These are phyloP conservation scores for Sporothrix phasma DNA, from an alignment of 2,329 filamentous ascomycete species.

Conservation along the genomic window DNA sequence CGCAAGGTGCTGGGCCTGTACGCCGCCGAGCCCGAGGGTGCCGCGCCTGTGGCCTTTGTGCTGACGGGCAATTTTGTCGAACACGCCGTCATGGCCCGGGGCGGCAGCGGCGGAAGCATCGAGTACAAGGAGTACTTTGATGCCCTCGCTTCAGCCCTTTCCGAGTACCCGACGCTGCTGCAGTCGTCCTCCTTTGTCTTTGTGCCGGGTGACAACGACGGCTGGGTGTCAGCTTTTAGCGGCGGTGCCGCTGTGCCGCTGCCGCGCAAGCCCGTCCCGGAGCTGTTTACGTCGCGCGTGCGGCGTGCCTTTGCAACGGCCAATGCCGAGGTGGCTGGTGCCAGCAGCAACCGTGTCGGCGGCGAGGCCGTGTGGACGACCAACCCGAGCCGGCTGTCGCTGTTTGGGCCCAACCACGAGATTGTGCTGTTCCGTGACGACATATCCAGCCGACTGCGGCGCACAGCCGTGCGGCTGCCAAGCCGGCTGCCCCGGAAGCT, in stretches of 20 bases:
- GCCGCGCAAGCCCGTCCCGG: conserved; percentile 64
- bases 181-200: conserved; percentile 78
- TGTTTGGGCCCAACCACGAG: conserved; percentile 85
- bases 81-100: conserved; percentile 54
- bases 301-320: conserved; percentile 70
- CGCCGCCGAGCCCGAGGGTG: conserved; percentile 50
- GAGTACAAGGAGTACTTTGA: conserved; percentile 98
- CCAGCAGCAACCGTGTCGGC: conserved; percentile 22
- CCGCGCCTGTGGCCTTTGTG: conserved; percentile 68
- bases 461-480: conserved; percentile 60
- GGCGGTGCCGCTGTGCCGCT: conserved; percentile 62
- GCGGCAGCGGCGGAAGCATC: conserved; percentile 68
- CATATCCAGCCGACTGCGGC: conserved; percentile 65
- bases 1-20: conserved; percentile 70
- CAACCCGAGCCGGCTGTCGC: conserved; percentile 70
- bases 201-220: conserved; percentile 92
- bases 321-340: conserved; percentile 51
- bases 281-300: conserved; percentile 81
- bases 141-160: conserved; percentile 66
- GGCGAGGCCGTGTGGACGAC: conserved; percentile 80
- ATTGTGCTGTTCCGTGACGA: conserved; percentile 83
- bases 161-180: conserved; percentile 74
- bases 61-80: conserved; percentile 76
- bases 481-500: conserved; percentile 11
- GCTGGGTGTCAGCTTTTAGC: conserved; percentile 83